These are phyloP conservation scores for Hanseniaspora valbyensis DNA, from an alignment of 805 yeast genomes.

Conservation along the genomic window DNA sequence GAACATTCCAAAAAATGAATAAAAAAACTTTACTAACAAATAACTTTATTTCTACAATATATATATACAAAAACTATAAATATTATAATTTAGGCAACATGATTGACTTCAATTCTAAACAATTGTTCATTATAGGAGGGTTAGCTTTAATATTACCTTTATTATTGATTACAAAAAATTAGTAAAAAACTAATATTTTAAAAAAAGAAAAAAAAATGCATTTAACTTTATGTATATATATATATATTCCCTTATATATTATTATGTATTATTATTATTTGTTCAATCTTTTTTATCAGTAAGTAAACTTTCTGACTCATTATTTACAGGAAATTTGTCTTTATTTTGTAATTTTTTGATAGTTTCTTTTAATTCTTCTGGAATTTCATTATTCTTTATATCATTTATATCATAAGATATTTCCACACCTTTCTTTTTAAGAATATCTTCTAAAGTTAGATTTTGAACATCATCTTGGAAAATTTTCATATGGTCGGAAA, in stretches of 20 bases:
- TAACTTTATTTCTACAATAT: neutral
- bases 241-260: neutral
- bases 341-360: slow-evolving; percentile 17
- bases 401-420: slow-evolving; percentile 57
- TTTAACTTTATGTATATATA: neutral
- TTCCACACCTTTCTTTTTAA: slow-evolving; percentile 64
- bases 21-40: slow-evolving; percentile 1
- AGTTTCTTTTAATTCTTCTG: slow-evolving; percentile 23
- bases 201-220: neutral
- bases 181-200: too few relatives aligned
- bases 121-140: neutral
- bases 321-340: too few relatives aligned
- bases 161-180: neutral
- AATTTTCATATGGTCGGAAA: slow-evolving; percentile 78
- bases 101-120: neutral
- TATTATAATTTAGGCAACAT: neutral
- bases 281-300: slow-evolving; percentile 18
- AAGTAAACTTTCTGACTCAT: slow-evolving; percentile 17
- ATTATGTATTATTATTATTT: neutral
- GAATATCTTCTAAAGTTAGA: slow-evolving; percentile 68
- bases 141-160: neutral
- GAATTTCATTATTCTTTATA: slow-evolving; percentile 39
- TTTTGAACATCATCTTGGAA: slow-evolving; percentile 54
- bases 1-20: neutral
- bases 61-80: too few relatives aligned